These are phyloP conservation scores for Macrocybe gigantea DNA, from an alignment of 768 basidiomycete genomes.

Conservation along the genomic window DNA sequence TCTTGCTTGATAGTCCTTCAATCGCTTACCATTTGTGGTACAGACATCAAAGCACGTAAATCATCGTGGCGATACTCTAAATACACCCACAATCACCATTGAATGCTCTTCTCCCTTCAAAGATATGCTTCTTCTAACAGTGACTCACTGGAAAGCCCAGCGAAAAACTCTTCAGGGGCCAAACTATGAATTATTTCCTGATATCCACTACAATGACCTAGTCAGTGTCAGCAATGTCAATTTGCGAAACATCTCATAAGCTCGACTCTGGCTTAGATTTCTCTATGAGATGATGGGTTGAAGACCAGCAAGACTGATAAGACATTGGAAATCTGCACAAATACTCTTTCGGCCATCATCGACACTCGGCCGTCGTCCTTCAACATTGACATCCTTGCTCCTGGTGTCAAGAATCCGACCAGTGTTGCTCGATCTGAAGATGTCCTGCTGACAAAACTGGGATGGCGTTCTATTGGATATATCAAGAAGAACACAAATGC, in stretches of 20 bases:
- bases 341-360: conserved; percentile 19
- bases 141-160: conserved; percentile 25
- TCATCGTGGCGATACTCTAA: conserved; percentile 27
- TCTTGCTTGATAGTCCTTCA: not conserved
- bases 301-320: conserved; percentile 14
- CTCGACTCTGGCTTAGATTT: conserved; percentile 2
- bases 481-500: conserved; percentile 18
- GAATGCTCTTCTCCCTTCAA: conserved; percentile 24
- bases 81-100: conserved; percentile 24
- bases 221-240: conserved; percentile 5
- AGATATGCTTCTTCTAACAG: conserved; percentile 23
- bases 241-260: not conserved
- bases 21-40: not conserved
- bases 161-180: conserved; percentile 14
- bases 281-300: conserved; percentile 11
- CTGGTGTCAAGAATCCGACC: conserved; percentile 15
- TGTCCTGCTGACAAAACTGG: conserved; percentile 23
- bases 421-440: conserved; percentile 12
- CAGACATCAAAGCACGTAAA: conserved; percentile 23
- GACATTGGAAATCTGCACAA: conserved; percentile 15
- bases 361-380: conserved; percentile 21
- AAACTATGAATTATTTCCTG: conserved; percentile 24
- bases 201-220: conserved; percentile 12
- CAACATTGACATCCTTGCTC: conserved; percentile 21
- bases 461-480: conserved; percentile 25